Percentiles rank a stretch among this genome's conserved stretches.
These are phyloP conservation scores for Amanita rubescens DNA, from an alignment of 768 basidiomycete species.

Conservation along the genomic window DNA sequence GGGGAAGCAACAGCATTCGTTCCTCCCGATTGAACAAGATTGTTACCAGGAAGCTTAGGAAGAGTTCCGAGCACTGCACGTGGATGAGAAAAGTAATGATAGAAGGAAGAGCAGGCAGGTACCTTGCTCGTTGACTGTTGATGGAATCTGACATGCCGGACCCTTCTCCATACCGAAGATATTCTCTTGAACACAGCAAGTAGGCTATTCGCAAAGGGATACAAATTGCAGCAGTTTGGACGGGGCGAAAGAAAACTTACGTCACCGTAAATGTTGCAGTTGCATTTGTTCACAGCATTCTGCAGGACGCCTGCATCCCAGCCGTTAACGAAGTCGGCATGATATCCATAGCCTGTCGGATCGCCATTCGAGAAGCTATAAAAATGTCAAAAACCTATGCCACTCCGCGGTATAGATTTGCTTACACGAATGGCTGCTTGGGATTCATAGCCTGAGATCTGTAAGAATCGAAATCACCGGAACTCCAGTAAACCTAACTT, in stretches of 20 bases:
- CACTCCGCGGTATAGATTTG: not conserved
- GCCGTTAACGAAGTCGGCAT: constrained; percentile 53
- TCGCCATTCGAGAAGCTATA: constrained; percentile 47
- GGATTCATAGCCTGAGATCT: constrained; percentile 38
- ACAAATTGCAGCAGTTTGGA: constrained; percentile 5
- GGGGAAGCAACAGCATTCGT: constrained; percentile 24
- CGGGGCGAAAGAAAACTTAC: constrained; percentile 23
- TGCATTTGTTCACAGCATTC: constrained; percentile 45
- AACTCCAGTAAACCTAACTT: constrained; percentile 39
- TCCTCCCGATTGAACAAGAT: constrained; percentile 38
- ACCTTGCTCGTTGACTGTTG: constrained; percentile 41
- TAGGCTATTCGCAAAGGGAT: constrained; percentile 18
- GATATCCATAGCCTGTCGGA: constrained; percentile 55
- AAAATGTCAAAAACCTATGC: not conserved
- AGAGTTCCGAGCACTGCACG: constrained; percentile 38
- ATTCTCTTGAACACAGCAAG: constrained; percentile 38
- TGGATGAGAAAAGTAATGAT: constrained; percentile 3
- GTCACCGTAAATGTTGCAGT: constrained; percentile 39
- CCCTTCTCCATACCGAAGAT: constrained; percentile 36
- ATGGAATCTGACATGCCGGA: constrained; percentile 38
- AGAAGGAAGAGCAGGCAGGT: constrained; percentile 8
- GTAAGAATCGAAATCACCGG: constrained; percentile 25
- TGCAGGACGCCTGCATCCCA: constrained; percentile 53
- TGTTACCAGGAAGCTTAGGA: constrained; percentile 43
- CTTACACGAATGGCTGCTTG: constrained; percentile 46